A percentile compares a stretch with the other conserved stretches of the same genome.
Conservation (phyloP, 2,329 filamentous ascomycete genomes). For the Aspergillus tamarii region DNA sequence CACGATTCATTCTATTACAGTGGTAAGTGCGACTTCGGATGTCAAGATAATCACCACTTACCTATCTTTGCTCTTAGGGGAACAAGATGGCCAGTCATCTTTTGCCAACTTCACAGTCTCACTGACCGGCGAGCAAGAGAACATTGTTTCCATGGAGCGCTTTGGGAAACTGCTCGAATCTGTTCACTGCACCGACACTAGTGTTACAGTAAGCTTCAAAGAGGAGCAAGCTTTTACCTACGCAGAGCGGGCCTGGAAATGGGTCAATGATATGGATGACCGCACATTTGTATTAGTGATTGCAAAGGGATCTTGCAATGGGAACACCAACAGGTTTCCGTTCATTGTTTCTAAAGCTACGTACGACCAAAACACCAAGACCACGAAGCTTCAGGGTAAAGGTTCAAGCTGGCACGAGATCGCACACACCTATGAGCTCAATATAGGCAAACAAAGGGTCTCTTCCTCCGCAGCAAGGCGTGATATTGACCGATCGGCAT, state of each 20-base stretch:
- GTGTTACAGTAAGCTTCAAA: background rate
- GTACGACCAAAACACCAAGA: background rate
- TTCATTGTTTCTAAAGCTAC: background rate
- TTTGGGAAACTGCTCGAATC: background rate
- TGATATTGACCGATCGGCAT: background rate
- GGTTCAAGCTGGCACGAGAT: background rate
- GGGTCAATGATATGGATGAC: background rate
- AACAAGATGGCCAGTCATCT: background rate
- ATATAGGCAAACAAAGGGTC: background rate
- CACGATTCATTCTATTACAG: background rate
- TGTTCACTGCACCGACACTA: background rate
- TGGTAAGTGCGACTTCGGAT: background rate
- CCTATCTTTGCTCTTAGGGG: background rate
- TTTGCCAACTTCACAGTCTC: background rate
- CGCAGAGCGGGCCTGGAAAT: background rate
- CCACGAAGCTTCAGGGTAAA: background rate
- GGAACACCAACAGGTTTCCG: background rate
- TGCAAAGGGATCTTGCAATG: background rate
- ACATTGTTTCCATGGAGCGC: background rate
- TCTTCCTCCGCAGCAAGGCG: background rate
- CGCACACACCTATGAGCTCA: background rate
- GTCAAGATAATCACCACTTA: background rate
- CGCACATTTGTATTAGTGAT: background rate
- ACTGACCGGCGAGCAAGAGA: background rate
- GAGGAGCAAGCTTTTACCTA: background rate